Conservation (phyloP, 2,329 filamentous ascomycete species). For the Camillea tinctor region DNA sequence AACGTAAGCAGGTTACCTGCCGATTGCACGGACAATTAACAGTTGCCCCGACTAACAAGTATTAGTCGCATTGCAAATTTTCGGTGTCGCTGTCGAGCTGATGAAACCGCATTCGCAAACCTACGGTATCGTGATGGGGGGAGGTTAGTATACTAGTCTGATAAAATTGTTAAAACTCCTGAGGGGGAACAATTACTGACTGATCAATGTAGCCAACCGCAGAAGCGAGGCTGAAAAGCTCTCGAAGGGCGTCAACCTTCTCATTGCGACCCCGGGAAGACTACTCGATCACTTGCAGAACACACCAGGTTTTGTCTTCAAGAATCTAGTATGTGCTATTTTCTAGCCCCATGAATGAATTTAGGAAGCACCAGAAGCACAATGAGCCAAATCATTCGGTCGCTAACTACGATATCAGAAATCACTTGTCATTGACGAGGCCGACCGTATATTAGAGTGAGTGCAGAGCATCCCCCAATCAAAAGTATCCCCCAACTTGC, state of each 20-base stretch:
- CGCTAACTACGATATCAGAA: constrained; percentile 69
- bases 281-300: constrained; percentile 93
- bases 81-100: constrained; percentile 88
- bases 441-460: constrained; percentile 83
- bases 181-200: not conserved
- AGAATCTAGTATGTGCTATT: constrained; percentile 19
- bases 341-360: not conserved
- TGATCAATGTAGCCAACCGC: constrained; percentile 62
- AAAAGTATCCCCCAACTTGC: not conserved
- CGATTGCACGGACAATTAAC: not conserved
- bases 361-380: too few relatives aligned
- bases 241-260: constrained; percentile 86
- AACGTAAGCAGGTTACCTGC: constrained; percentile 41
- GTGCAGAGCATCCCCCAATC: not conserved
- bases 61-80: constrained; percentile 82
- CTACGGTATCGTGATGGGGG: constrained; percentile 93
- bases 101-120: constrained; percentile 90
- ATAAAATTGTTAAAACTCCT: not conserved
- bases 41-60: not conserved
- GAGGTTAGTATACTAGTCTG: constrained; percentile 42
- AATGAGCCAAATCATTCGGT: not conserved
- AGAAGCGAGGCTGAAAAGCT: constrained; percentile 93
- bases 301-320: constrained; percentile 72
- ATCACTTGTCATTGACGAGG: constrained; percentile 92
- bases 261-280: constrained; percentile 91